Percentiles rank a stretch among this genome's conserved stretches.
These are phyloP conservation scores for Dendrostoma leiphaemia DNA, from an alignment of 2,329 filamentous ascomycete genomes.

Conservation along the genomic window DNA sequence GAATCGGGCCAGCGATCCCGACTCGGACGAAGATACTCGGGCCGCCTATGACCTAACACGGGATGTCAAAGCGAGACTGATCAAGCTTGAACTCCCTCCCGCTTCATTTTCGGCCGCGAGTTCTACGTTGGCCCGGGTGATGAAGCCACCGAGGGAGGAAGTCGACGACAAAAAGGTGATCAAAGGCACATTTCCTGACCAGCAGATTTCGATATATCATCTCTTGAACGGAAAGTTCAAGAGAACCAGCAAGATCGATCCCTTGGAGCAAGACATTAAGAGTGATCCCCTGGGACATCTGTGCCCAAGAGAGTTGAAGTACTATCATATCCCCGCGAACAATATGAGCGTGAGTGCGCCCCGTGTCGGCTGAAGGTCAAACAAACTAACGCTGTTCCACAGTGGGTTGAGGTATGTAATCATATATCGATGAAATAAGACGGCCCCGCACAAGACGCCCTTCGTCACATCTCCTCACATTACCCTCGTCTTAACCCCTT, in stretches of 20 bases:
- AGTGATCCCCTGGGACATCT: too few species aligned
- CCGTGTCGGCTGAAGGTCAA: background rate
- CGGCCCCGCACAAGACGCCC: too few species aligned
- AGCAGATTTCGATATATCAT: conserved; percentile 7
- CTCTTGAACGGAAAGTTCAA: background rate
- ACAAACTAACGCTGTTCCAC: background rate
- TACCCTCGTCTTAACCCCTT: too few species aligned
- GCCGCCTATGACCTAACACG: conserved; percentile 1
- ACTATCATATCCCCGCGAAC: conserved; percentile 21
- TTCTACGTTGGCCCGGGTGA: background rate
- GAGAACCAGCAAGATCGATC: too few species aligned
- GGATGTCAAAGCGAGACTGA: conserved; percentile 9
- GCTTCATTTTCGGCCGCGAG: background rate
- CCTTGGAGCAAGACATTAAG: too few species aligned
- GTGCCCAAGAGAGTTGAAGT: conserved; percentile 10
- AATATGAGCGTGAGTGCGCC: conserved; percentile 19
- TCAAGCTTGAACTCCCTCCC: background rate
- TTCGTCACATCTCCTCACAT: too few species aligned
- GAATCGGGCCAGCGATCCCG: background rate
- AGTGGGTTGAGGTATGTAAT: conserved; percentile 28
- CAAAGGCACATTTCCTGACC: conserved; percentile 11
- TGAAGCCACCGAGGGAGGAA: conserved; percentile 1
- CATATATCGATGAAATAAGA: too few species aligned
- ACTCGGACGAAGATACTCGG: background rate
- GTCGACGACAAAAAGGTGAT: conserved; percentile 5